Conservation (phyloP, 2,329 filamentous ascomycete species). For the Ophiocordyceps camponoti-leonardi region DNA sequence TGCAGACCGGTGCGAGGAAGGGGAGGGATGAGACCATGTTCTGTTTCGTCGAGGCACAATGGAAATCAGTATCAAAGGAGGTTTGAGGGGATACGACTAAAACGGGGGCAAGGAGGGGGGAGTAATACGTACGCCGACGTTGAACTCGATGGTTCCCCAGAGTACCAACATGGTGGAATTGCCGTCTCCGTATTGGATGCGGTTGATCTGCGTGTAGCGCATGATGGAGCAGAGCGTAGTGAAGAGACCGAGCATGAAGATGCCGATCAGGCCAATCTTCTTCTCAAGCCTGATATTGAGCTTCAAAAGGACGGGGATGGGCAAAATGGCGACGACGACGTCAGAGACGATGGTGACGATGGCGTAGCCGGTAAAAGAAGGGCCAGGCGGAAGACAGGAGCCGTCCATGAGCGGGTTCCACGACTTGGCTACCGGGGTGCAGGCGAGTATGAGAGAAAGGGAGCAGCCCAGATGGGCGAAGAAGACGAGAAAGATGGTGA, state of each 20-base stretch:
- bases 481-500: slow-evolving; percentile 23
- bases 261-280: slow-evolving; percentile 30
- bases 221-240: slow-evolving; percentile 37
- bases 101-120: background rate
- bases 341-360: slow-evolving; percentile 34
- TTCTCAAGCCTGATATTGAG: slow-evolving; percentile 29
- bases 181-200: slow-evolving; percentile 30
- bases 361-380: slow-evolving; percentile 33
- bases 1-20: slow-evolving; percentile 24
- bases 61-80: background rate
- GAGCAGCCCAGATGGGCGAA: slow-evolving; percentile 29
- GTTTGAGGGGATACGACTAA: no score
- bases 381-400: slow-evolving; percentile 25
- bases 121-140: slow-evolving; percentile 28
- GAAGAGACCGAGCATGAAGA: slow-evolving; percentile 35
- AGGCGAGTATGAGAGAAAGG: slow-evolving; percentile 31
- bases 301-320: slow-evolving; percentile 29
- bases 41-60: slow-evolving; percentile 8
- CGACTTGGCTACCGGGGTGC: slow-evolving; percentile 27
- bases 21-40: slow-evolving; percentile 29
- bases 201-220: slow-evolving; percentile 31
- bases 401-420: slow-evolving; percentile 24
- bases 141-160: slow-evolving; percentile 40
- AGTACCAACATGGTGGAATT: slow-evolving; percentile 38
- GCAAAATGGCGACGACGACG: slow-evolving; percentile 28